A percentile compares a stretch with the other conserved stretches of the same genome.
Conservation (phyloP, 1,139 yeast genomes). For the Yamadazyma taylorii region DNA sequence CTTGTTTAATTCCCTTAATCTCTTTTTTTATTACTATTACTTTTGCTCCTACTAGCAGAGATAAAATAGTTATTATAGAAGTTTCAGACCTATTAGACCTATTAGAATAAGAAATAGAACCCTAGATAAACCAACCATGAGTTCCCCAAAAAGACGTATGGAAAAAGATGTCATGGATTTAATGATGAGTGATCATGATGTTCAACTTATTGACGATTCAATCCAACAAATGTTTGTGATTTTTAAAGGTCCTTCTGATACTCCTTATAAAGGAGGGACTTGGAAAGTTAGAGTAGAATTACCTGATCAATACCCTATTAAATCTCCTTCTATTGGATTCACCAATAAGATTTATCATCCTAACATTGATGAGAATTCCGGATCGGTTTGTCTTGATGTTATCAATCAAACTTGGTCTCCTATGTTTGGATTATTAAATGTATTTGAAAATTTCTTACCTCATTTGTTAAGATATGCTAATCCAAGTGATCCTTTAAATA, state of each 20-base stretch:
- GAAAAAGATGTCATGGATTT: slow-evolving; percentile 97
- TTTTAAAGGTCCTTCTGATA: slow-evolving; percentile 84
- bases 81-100: too few species aligned
- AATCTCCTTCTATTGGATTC: slow-evolving; percentile 94
- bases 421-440: slow-evolving; percentile 88
- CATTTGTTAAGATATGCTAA: slow-evolving; percentile 90
- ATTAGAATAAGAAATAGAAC: too few species aligned
- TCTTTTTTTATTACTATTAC: too few species aligned
- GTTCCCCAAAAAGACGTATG: slow-evolving; percentile 83
- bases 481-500: slow-evolving; percentile 90
- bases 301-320: slow-evolving; percentile 94
- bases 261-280: slow-evolving; percentile 85
- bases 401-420: slow-evolving; percentile 99
- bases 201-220: slow-evolving; percentile 78
- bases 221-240: slow-evolving; percentile 89
- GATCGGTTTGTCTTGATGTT: slow-evolving; percentile 93
- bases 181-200: slow-evolving; percentile 95
- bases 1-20: too few species aligned
- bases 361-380: slow-evolving; percentile 85
- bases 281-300: slow-evolving; percentile 94
- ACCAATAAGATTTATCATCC: slow-evolving; percentile 92
- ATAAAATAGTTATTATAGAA: too few species aligned
- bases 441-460: slow-evolving; percentile 91
- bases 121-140: slow-evolving; percentile 29
- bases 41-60: too few species aligned